Evolutionary conservation across 768 basidiomycete genomes (phyloP).

Genomic region (Lentinula edodes): DNA sequence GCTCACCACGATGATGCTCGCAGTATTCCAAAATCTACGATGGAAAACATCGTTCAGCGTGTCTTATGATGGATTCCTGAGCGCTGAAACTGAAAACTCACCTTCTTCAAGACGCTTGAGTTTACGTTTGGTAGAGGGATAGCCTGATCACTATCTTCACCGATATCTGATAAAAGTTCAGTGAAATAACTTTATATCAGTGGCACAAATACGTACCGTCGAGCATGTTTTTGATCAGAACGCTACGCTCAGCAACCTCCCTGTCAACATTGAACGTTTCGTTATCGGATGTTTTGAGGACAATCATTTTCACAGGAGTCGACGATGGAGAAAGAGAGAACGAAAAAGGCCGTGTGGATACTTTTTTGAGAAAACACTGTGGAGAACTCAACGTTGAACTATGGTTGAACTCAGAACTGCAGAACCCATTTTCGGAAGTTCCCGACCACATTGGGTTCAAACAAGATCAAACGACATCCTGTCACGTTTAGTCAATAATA

Average conservation of each 20-base stretch:
- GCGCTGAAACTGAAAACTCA: conserved; percentile 19
- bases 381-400: too few species aligned
- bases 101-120: conserved; percentile 91
- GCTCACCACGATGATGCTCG: conserved; percentile 97
- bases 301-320: conserved; percentile 53
- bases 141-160: conserved; percentile 81
- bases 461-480: not conserved
- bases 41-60: not conserved
- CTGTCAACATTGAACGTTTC: conserved; percentile 92
- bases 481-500: not conserved
- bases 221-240: conserved; percentile 99
- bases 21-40: conserved; percentile 94
- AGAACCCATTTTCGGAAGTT: not conserved
- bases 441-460: not conserved
- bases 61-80: not conserved
- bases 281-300: conserved; percentile 91
- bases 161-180: conserved; percentile 59
- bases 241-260: conserved; percentile 91
- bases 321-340: conserved; percentile 3
- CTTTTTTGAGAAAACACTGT: too few species aligned
- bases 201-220: conserved; percentile 56
- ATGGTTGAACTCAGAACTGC: not conserved
- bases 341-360: conserved; percentile 1
- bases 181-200: conserved; percentile 2
- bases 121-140: conserved; percentile 95